These are phyloP conservation scores for Trichocladium uniseriatum DNA, from an alignment of 495 filamentous ascomycete species.

Conservation along the genomic window DNA sequence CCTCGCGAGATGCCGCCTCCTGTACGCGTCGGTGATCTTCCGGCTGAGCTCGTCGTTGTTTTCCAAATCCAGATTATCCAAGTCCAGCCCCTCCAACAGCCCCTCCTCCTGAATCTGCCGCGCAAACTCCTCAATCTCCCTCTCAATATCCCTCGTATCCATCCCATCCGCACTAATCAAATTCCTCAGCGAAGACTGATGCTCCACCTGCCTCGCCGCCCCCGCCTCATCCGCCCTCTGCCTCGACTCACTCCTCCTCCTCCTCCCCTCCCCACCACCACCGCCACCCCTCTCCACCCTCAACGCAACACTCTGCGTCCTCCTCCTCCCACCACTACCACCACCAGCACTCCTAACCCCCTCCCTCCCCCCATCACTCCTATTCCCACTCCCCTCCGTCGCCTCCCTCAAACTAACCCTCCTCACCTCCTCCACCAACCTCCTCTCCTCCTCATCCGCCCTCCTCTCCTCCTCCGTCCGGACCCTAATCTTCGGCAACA, in stretches of 20 bases:
- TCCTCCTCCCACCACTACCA: constrained; percentile 14
- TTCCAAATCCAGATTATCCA: constrained; percentile 64
- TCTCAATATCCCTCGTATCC: constrained; percentile 62
- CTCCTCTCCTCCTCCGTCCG: constrained; percentile 35
- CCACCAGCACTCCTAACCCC: not conserved
- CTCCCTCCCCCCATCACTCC: constrained; percentile 1
- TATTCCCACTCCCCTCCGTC: too few species aligned
- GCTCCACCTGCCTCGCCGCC: constrained; percentile 53
- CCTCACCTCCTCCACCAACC: constrained; percentile 55
- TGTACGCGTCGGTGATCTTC: constrained; percentile 78
- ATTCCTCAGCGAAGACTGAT: constrained; percentile 79
- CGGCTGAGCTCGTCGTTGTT: constrained; percentile 83
- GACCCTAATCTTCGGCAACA: constrained; percentile 49
- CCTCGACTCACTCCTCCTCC: constrained; percentile 29
- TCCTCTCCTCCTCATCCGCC: constrained; percentile 45
- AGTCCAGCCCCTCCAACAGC: constrained; percentile 72
- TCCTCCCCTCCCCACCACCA: constrained; percentile 25
- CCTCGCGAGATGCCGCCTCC: constrained; percentile 55
- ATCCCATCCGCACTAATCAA: constrained; percentile 66
- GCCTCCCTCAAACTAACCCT: constrained; percentile 63
- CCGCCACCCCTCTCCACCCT: constrained; percentile 17
- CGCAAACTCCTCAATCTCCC: constrained; percentile 67
- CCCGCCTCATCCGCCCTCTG: constrained; percentile 27
- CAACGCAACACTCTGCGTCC: constrained; percentile 23
- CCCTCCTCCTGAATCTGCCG: constrained; percentile 84